Conservation (phyloP, 805 yeast genomes). For the Naumovozyma castellii region DNA sequence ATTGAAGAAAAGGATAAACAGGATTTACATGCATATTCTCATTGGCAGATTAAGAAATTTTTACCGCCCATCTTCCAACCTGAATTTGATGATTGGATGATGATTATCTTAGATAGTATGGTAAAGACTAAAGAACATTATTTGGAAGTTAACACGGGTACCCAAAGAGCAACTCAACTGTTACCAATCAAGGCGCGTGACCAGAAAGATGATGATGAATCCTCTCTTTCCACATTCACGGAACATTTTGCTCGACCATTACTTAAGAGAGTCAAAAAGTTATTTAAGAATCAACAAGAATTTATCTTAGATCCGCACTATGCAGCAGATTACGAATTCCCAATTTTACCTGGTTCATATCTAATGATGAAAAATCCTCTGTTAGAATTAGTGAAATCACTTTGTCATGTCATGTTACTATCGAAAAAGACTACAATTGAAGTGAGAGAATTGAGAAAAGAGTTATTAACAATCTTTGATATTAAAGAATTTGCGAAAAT, state of each 20-base stretch:
- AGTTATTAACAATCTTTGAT: slow-evolving; percentile 62
- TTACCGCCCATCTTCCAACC: slow-evolving; percentile 66
- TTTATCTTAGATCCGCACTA: slow-evolving; percentile 57
- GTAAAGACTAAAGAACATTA: slow-evolving; percentile 41
- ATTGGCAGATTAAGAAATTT: slow-evolving; percentile 74
- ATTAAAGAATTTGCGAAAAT: slow-evolving; percentile 76
- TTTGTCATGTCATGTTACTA: slow-evolving; percentile 64
- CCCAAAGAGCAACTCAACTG: slow-evolving; percentile 66
- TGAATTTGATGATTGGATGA: slow-evolving; percentile 84
- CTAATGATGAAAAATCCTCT: slow-evolving; percentile 55
- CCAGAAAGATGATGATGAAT: slow-evolving; percentile 23
- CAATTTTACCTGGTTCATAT: slow-evolving; percentile 67
- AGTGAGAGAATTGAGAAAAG: slow-evolving; percentile 64
- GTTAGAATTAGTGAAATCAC: slow-evolving; percentile 64
- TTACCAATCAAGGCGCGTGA: slow-evolving; percentile 42
- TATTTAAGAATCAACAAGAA: slow-evolving; percentile 63
- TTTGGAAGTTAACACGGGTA: slow-evolving; percentile 29
- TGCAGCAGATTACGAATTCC: slow-evolving; percentile 59
- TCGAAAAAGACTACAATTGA: slow-evolving; percentile 60
- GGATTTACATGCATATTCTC: slow-evolving; percentile 36
- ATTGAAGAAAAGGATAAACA: slow-evolving; percentile 32
- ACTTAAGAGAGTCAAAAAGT: slow-evolving; percentile 51
- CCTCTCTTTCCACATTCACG: slow-evolving; percentile 40
- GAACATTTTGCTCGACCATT: slow-evolving; percentile 54
- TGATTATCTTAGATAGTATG: slow-evolving; percentile 63